Base-by-base conservation (phyloP, 495 filamentous ascomycete species). In the Hypoxylon subgilvum region DNA sequence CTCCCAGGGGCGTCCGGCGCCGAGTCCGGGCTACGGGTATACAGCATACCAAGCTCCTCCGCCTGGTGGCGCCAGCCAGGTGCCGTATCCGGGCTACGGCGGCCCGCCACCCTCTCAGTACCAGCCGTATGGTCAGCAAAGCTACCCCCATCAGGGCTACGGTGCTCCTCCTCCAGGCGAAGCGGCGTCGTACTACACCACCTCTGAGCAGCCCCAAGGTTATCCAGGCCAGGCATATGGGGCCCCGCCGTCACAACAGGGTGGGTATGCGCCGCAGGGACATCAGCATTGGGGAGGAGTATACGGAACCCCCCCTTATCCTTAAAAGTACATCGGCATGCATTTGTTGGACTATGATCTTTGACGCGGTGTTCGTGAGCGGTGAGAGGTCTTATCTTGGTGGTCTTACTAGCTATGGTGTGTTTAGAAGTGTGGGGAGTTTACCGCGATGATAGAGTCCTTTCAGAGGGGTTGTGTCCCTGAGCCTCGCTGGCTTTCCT, bases 251-350 rank as follows among this genome's bases (percentile, higher is more conserved):
- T 61, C 51, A 5, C 61, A 52, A 8, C 51, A 48, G 36, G 52
- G 54, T 3, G 62, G 63, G 31, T 67, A 69, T 43, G 49, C 66
- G 13, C 57, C 63, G 6, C 59, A 67, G 5, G 60, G 60, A 32
- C 54, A 67, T 18, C 63, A 62, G 21, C 67, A 63, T 31, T 67
- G 61, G 60, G 50, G 57, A 47, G 46, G 64, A 1, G 64, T 57
- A 1, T 64, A 65, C 13, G 63, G 57, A 0, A 62, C 55, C n/a
- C 51, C 58, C 13, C 58, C 58, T 2, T 62, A 62, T 18, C 51
- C 17, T 19, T 62, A 21, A n/a, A n/a, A n/a, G n/a, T n/a, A n/a
- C n/a, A n/a, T n/a, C n/a, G n/a, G n/a, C n/a, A n/a, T n/a, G n/a
- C n/a, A n/a, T n/a, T n/a, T n/a, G 52, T 57, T 57, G 34, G 28